phyloP scores from a whole-genome alignment of 768 basidiomycete genomes.

The Psilocybe tampanensis region DNA sequence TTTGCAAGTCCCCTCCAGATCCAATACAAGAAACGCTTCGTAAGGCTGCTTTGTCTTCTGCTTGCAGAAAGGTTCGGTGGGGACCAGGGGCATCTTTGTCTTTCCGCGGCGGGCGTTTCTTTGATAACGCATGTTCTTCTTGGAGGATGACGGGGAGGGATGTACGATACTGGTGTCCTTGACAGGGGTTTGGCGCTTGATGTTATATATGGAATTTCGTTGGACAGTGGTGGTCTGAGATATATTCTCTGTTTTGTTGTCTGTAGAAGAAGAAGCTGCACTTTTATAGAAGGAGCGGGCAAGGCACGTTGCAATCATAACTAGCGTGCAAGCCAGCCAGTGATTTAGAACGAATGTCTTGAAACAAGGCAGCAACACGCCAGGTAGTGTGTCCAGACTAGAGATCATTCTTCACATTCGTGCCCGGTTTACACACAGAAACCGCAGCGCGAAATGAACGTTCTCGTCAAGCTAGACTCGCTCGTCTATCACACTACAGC shows the following conservation, averaged over 20 bases:
- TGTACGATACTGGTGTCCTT: neutral
- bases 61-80: neutral
- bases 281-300: slow-evolving; percentile 27
- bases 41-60: slow-evolving; percentile 46
- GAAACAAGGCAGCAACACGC: slow-evolving; percentile 2
- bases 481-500: neutral
- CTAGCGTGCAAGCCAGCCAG: slow-evolving; percentile 17
- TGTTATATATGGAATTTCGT: slow-evolving; percentile 1
- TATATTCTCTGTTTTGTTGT: slow-evolving; percentile 4
- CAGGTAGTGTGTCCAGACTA: neutral
- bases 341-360: slow-evolving; percentile 2
- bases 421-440: neutral
- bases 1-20: slow-evolving; percentile 86
- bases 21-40: slow-evolving; percentile 85
- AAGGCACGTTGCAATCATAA: slow-evolving; percentile 31
- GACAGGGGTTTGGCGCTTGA: neutral
- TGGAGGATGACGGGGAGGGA: slow-evolving; percentile 5
- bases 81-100: slow-evolving; percentile 10
- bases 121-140: slow-evolving; percentile 21
- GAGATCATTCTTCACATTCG: slow-evolving; percentile 1
- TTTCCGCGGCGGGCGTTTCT: slow-evolving; percentile 12
- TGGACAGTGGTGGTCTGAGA: slow-evolving; percentile 5
- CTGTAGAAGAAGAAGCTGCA: slow-evolving; percentile 7
- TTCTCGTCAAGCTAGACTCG: neutral
- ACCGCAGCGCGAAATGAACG: neutral